phyloP scores from a whole-genome alignment of 2,329 filamentous ascomycete species.

The Diaporthe sp. region DNA sequence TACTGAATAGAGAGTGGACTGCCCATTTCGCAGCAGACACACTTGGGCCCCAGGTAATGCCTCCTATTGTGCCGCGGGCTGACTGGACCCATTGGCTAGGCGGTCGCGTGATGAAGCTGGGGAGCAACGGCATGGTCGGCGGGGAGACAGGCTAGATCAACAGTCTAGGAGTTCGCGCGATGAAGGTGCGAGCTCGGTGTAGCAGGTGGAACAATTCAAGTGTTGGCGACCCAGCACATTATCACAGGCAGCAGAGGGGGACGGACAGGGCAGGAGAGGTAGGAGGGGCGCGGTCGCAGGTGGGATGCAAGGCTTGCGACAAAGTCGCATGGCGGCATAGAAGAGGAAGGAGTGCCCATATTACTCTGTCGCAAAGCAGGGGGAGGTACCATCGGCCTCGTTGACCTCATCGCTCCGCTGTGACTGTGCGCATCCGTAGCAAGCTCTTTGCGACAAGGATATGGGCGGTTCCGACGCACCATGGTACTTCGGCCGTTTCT shows the following conservation, averaged over 20 bases:
- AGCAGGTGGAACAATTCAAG: slow-evolving; percentile 9
- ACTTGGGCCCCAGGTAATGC: slow-evolving; percentile 63
- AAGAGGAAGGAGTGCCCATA: slow-evolving; percentile 23
- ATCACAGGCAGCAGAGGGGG: slow-evolving; percentile 19
- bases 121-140: slow-evolving; percentile 51
- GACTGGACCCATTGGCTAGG: slow-evolving; percentile 57
- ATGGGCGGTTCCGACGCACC: slow-evolving; percentile 19
- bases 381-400: slow-evolving; percentile 30
- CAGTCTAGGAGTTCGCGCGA: slow-evolving; percentile 8
- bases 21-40: slow-evolving; percentile 61
- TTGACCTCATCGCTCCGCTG: slow-evolving; percentile 33
- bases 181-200: not conserved
- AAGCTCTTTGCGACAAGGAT: slow-evolving; percentile 32
- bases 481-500: slow-evolving; percentile 28
- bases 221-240: slow-evolving; percentile 28
- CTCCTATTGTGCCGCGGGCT: slow-evolving; percentile 58
- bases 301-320: slow-evolving; percentile 20
- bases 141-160: not conserved
- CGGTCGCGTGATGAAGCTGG: slow-evolving; percentile 55
- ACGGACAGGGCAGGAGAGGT: not conserved
- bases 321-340: slow-evolving; percentile 21
- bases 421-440: slow-evolving; percentile 28
- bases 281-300: not conserved
- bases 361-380: slow-evolving; percentile 27
- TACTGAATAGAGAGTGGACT: slow-evolving; percentile 60